Base-by-base conservation (phyloP, 768 basidiomycete genomes). In the Mycena amicta region DNA sequence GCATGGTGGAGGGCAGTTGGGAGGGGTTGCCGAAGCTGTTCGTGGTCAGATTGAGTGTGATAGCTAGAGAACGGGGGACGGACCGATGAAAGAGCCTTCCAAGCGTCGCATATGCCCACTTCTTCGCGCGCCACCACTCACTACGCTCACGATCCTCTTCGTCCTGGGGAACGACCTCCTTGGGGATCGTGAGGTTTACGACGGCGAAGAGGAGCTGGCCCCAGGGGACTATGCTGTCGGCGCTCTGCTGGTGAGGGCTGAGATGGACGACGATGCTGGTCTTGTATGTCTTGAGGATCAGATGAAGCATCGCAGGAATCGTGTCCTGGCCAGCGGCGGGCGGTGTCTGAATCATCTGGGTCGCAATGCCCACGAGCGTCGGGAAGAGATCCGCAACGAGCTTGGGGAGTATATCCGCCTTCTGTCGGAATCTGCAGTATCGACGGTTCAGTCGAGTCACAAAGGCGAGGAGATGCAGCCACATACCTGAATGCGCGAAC, bases 51-150 rank as follows among this genome's bases (percentile, higher is more conserved):
- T 37, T 5, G 54, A 37, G 18, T 8, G 12, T 18, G 43, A 33
- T 29, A 33, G 31, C 56, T 27, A 20, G 25, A 8, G 3, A 11
- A 54, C 23, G 41, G 2, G 50, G 15, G 50, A 52, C 68, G 5
- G 54, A 87, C 83, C 89, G 81, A 66, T 89, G 88, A 80, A 94
- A 94, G 16, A 94, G 75, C 23, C 87, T 78, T 31, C 90, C 89
- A 6, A 96, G 77, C 33, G 85, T 85, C n/a, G 81, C 84, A 68
- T 88, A 94, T 1, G 93, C 91, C 94, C 93, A 95, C 69, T 96
- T 96, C 76, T 95, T 95, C 8, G 89, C 83, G 69, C 88, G 89
- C 90, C 92, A 93, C 93, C 94, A 96, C 66, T 92, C 89, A 46
- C 79, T 83, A 47, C 79, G 80, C 74, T 94, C 92, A 31, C 90